Percentiles rank a stretch among this genome's conserved stretches.
Evolutionary conservation across 192 early-diverging fungal species (phyloP).

Genomic region (Coemansia sp.): DNA sequence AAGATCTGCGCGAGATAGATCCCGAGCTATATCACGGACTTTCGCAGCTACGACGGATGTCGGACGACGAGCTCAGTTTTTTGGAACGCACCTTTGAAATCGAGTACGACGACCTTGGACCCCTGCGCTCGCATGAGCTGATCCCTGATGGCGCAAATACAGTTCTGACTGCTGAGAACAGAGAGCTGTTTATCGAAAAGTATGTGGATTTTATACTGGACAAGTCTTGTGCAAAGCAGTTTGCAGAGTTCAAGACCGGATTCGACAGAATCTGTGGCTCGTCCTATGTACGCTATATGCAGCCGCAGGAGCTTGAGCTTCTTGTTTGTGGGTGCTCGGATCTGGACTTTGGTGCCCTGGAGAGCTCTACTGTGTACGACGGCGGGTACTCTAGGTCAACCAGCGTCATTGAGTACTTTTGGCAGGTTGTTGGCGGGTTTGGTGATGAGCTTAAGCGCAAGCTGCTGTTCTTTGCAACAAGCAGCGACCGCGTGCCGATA

Average conservation of each 20-base stretch:
- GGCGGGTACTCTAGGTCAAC: constrained; percentile 71
- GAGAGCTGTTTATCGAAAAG: constrained; percentile 76
- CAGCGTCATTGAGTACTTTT: constrained; percentile 73
- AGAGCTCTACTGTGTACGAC: constrained; percentile 80
- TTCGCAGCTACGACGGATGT: constrained; percentile 64
- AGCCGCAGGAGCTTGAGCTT: constrained; percentile 87
- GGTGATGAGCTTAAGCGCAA: constrained; percentile 80
- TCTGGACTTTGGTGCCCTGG: constrained; percentile 79
- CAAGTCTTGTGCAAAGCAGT: constrained; percentile 64
- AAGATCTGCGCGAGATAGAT: constrained; percentile 75
- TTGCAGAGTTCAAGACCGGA: constrained; percentile 78
- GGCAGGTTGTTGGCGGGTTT: constrained; percentile 83
- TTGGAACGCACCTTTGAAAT: constrained; percentile 83
- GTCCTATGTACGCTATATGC: constrained; percentile 64
- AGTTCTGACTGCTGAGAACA: constrained; percentile 68
- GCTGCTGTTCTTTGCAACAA: constrained; percentile 88
- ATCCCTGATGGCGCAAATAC: constrained; percentile 64
- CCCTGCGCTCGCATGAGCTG: constrained; percentile 63
- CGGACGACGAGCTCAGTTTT: constrained; percentile 66
- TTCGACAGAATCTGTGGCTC: constrained; percentile 61
- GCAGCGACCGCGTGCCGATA: constrained; percentile 87
- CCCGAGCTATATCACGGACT: constrained; percentile 78
- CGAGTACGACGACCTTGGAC: constrained; percentile 68
- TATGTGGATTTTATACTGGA: constrained; percentile 81
- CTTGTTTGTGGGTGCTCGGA: constrained; percentile 83